Evolutionary conservation across 2,329 filamentous ascomycete species (phyloP), one percentile per base, ranked within the genome.

Genomic region (Talaromyces sp.): DNA sequence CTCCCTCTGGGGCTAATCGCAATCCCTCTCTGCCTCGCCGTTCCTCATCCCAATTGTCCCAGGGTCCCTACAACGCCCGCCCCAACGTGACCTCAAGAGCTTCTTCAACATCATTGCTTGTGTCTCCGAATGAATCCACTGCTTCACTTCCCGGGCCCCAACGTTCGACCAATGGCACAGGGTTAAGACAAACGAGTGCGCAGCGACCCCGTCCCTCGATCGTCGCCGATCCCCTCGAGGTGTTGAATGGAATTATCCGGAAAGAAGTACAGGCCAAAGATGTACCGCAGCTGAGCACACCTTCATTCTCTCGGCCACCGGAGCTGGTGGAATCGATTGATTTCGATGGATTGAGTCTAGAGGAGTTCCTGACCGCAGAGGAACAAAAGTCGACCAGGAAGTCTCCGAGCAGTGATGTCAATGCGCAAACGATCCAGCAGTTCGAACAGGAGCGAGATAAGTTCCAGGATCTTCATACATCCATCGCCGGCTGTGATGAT

Each of bases 401-500:
- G 36, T 58, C 63, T 9, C 45, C 55, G 9, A 59, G 61, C 40
- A 69, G 63, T 43, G 65, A 76, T 70, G 62, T 75, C 66, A 77
- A 73, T 62, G 76, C 75, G 41, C 86, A 89, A 70, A 86, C 85
- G 45, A 75, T 84, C 54, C 85, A 89, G 76, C 87, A 92, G 75
- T 91, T 91, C 70, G 88, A 94, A 71, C 83, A 82, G 60, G 90
- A 96, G 61, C 90, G 88, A 70, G 80, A 87, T 65, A 92, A 88
- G 66, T 96, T 96, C 64, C 88, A 97, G 71, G 91, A 95, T 51
- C 80, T 99, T 37, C 94, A 97, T 73, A 85, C 83, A 65, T 95
- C 92, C 3, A 97, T 99, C 65, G 66, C 80, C 36, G 89, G 90
- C 46, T 99, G 93, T 75, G 94, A 99, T 73, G 89, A 96, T 69